These are phyloP conservation scores for Euclidium syriacum DNA, from an alignment of 345 rosid genomes.

Conservation along the genomic window DNA sequence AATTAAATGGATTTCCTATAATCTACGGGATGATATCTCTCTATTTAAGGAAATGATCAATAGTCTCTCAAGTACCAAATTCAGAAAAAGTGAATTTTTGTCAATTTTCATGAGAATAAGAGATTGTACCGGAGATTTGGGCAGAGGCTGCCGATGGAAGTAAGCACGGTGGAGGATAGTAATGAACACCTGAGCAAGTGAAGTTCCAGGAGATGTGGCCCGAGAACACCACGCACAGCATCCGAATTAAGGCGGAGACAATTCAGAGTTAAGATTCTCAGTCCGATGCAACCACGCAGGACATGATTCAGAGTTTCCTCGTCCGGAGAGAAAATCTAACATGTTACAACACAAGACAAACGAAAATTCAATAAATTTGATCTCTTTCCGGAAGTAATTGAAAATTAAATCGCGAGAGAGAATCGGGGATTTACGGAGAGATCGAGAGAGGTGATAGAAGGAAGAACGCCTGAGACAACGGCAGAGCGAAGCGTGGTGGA, in stretches of 20 bases:
- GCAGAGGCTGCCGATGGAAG: conserved; percentile 39
- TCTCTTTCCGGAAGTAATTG: neutral
- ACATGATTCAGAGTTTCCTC: conserved; percentile 32
- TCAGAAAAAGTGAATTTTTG: neutral
- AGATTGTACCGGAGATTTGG: conserved; percentile 47
- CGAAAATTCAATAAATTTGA: neutral
- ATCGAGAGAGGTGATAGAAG: conserved; percentile 40
- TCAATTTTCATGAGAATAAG: neutral
- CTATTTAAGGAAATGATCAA: neutral
- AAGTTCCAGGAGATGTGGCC: conserved; percentile 38
- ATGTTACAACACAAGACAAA: neutral
- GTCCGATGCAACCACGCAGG: conserved; percentile 27
- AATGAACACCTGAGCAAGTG: conserved; percentile 42
- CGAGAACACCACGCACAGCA: conserved; percentile 28
- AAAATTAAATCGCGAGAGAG: too few species aligned
- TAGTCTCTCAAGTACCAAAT: neutral
- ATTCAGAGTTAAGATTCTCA: conserved; percentile 38
- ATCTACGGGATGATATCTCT: neutral
- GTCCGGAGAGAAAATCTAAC: conserved; percentile 42
- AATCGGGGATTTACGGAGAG: conserved; percentile 31
- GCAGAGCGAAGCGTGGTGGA: conserved; percentile 40
- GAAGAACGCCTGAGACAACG: conserved; percentile 37
- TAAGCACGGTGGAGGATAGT: conserved; percentile 32
- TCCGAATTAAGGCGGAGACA: conserved; percentile 42
- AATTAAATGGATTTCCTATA: neutral